Evolutionary conservation across 805 yeast species (phyloP).

Genomic region (Sugiyamaella mastotermitis): DNA sequence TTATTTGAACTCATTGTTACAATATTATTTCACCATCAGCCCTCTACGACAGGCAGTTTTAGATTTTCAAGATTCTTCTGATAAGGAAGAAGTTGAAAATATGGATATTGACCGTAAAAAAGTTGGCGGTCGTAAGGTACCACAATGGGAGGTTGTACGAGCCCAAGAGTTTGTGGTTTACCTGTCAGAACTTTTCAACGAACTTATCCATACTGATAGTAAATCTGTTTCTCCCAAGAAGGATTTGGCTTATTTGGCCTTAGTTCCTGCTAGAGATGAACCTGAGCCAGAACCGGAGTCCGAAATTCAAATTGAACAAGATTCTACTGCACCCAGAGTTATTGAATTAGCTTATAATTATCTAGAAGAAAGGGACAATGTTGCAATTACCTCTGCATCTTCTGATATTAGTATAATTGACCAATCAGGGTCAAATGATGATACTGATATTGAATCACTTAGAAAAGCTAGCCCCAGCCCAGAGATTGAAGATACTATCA

Average conservation of each 20-base stretch:
- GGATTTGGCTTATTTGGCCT: conserved; percentile 83
- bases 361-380: too few relatives aligned
- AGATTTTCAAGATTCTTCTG: conserved; percentile 37
- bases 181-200: conserved; percentile 59
- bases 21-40: conserved; percentile 79
- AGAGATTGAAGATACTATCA: conserved; percentile 1
- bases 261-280: conserved; percentile 36
- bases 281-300: conserved; percentile 16
- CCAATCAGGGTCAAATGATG: conserved; percentile 11
- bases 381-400: too few relatives aligned
- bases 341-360: too few relatives aligned
- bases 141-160: conserved; percentile 70
- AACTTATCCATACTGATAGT: conserved; percentile 56
- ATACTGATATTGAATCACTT: conserved; percentile 12
- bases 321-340: neutral
- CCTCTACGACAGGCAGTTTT: conserved; percentile 70
- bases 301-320: neutral
- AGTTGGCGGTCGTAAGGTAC: conserved; percentile 82
- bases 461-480: too few relatives aligned
- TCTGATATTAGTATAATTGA: conserved; percentile 9
- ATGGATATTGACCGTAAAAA: conserved; percentile 43
- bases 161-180: conserved; percentile 77
- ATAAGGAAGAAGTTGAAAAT: conserved; percentile 12
- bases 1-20: conserved; percentile 83
- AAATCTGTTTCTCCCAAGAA: conserved; percentile 74